A percentile compares a stretch with the other conserved stretches of the same genome.
Conservation (phyloP, 495 filamentous ascomycete genomes). For the Penicillium lividum region DNA sequence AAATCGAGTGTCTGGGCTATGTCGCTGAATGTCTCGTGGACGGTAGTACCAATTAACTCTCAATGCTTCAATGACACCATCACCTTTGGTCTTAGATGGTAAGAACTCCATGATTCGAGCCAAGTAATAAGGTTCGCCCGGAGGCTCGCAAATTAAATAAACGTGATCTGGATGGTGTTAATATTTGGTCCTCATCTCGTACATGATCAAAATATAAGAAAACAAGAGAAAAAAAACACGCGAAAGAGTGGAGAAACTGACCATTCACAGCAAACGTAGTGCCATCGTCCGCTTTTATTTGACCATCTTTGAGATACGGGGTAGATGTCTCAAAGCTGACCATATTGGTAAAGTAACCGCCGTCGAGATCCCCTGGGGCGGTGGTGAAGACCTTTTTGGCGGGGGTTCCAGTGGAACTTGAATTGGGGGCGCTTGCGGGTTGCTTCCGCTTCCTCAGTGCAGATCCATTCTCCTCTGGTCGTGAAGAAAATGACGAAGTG, state of each 20-base stretch:
- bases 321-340: constrained; percentile 76
- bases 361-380: constrained; percentile 42
- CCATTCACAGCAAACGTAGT: constrained; percentile 81
- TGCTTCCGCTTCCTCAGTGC: constrained; percentile 79
- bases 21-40: constrained; percentile 91
- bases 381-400: constrained; percentile 46
- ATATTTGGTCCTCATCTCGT: constrained; percentile 9
- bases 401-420: constrained; percentile 36
- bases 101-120: constrained; percentile 98
- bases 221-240: constrained; percentile 5
- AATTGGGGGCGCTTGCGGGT: constrained; percentile 51
- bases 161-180: constrained; percentile 73
- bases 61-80: constrained; percentile 77
- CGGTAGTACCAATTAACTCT: constrained; percentile 98
- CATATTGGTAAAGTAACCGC: constrained; percentile 68
- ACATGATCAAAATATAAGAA: background rate
- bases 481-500: constrained; percentile 61
- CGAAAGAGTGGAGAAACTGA: constrained; percentile 48
- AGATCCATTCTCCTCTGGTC: constrained; percentile 42
- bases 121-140: constrained; percentile 96
- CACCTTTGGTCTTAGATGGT: constrained; percentile 70
- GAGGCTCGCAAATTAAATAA: constrained; percentile 96
- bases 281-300: constrained; percentile 87
- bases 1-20: constrained; percentile 82
- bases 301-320: constrained; percentile 70